phyloP scores from a whole-genome alignment of 805 yeast genomes.

The Pichia manshurica region DNA sequence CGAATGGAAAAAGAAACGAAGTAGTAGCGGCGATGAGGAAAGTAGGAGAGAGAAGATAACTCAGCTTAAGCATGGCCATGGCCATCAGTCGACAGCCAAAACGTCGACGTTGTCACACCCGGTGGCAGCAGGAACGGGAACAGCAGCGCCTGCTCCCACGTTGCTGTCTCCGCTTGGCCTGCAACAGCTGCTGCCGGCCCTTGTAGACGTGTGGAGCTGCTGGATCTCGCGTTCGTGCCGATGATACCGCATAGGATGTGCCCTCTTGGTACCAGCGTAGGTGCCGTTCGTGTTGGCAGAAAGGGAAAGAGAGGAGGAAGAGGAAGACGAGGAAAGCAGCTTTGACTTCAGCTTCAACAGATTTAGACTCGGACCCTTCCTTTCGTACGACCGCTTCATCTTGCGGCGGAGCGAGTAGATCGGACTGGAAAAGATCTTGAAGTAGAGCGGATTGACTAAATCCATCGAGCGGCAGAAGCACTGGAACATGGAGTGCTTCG shows the following conservation, averaged over 20 bases:
- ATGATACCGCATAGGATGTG: constrained; percentile 2
- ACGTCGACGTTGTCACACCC: too few relatives aligned
- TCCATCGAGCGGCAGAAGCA: constrained; percentile 20
- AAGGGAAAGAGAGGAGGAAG: neutral
- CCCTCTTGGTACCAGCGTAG: neutral
- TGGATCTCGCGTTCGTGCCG: neutral
- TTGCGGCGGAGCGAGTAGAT: constrained; percentile 10
- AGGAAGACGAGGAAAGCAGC: neutral
- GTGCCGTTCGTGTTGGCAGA: too few relatives aligned
- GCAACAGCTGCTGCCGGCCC: too few relatives aligned
- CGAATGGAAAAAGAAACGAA: too few relatives aligned
- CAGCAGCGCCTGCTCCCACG: too few relatives aligned
- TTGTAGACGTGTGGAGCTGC: neutral
- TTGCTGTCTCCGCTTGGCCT: too few relatives aligned
- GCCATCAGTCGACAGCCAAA: too few relatives aligned
- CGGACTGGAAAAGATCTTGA: constrained; percentile 17
- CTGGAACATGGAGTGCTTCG: constrained; percentile 25
- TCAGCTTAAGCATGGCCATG: too few relatives aligned
- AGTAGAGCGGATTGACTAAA: constrained; percentile 12
- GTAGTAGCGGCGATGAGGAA: too few relatives aligned
- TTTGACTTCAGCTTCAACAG: constrained; percentile 1
- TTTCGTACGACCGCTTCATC: neutral
- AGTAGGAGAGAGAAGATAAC: too few relatives aligned
- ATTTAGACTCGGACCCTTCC: neutral
- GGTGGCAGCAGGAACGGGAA: too few relatives aligned